Evolutionary conservation across 2,329 filamentous ascomycete species (phyloP), one percentile per base, ranked within the genome.

Genomic region (Aspergillus fumigatiaffinis): DNA sequence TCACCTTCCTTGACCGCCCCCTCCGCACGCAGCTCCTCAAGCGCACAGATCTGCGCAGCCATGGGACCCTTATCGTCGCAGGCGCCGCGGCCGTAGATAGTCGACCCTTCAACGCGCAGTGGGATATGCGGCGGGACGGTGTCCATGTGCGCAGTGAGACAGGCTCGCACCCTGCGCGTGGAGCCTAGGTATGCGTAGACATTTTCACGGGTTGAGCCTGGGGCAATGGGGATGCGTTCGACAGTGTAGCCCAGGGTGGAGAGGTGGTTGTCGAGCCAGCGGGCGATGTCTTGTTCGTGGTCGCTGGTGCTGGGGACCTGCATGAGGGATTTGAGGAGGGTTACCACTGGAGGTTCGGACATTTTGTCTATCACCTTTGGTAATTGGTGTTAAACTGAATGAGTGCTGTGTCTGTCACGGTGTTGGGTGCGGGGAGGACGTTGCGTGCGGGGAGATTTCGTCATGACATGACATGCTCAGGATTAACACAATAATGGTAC

Each of bases 71-170:
- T 66, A 35, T 73, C 73, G 47, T 90, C 64, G 85, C 87, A 68
- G 87, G 82, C 17, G 68, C 74, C 91, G 32, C 91, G 85, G 2
- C 91, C 91, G 52, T 80, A 83, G 58, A 93, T 89, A 14, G 73
- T 78, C 38, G 78, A 68, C 17, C 70, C 67, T 51, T 65, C 64
- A 60, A 62, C 67, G 46, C 79, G 78, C 72, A 91, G 91, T 0
- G 87, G 87, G 58, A 90, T 88, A 70, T 84, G 85, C 0, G 89
- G 89, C 0, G 89, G 88, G 0, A 90, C 87, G 2, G 83, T 83
- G 52, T 74, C 71, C 68, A 74, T 73, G 59, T 76, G 72, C 1
- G 69, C 65, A 5, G 71, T 71, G 20, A 74, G 65, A 25, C 73
- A 69, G 21, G 71, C 65, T 14, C 73, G 65, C 3, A 70, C 67